Base-by-base conservation (phyloP, 1,284 basidiomycete species). In the Xerocomus nothofagi region DNA sequence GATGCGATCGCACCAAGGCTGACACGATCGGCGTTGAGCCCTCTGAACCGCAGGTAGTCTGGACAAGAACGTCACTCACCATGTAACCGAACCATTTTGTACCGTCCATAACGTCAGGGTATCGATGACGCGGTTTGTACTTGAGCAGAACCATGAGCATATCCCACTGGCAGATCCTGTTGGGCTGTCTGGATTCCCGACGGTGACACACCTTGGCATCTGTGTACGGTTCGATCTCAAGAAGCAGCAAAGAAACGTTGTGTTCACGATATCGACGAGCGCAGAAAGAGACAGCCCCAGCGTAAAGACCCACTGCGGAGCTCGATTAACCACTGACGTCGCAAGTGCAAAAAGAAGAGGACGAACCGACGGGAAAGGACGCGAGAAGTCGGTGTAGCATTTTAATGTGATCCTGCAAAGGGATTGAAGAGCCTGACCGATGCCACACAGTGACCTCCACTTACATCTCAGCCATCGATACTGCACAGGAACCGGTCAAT, bases 231-330 rank as follows among this genome's bases (percentile, higher is more conserved):
- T 76, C 23, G 57, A 55, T 29, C 62, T 58, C 40, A 82, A 66
- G 23, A 74, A 72, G 32, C 71, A 65, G 51, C 76, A 78, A 11
- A 81, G 68, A 0, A 63, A 73, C 0, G 47, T 53, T 0, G 79
- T 77, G 49, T 80, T 77, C 14, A 78, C n/a, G 45, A 80, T 57
- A 53, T 82, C 80, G 6, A 76, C 69, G 4, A 65, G 54, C 0
- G 73, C 72, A 0, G 79, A 78, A 23, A 79, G 68, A 0, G 71
- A 66, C 0, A 82, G 60, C 6, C 79, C 79, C 3, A 76, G 60
- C 3, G 78, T 80, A 57, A 80, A 80, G 10, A 78, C 65, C 73
- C 76, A 80, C 79, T 80, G 46, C 10, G 2, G 24, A 15, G 1
- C 20, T 23, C 18, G 29, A 31, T 58, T 29, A 47, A 18, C 3